These are phyloP conservation scores for Apiotrichum laibachii DNA, from an alignment of 1,284 basidiomycete genomes.

Conservation along the genomic window DNA sequence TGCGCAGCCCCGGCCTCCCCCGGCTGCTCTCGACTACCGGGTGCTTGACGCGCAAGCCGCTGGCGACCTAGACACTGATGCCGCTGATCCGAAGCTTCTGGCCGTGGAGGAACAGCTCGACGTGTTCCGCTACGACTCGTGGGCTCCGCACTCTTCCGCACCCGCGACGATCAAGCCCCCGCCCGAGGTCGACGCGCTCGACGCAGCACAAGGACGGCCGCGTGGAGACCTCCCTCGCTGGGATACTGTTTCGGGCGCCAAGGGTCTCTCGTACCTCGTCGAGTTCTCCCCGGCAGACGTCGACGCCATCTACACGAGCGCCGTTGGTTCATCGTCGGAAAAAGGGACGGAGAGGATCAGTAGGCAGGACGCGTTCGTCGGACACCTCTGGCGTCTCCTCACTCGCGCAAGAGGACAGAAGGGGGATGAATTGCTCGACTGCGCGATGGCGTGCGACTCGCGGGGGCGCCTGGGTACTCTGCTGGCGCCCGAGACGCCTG, in stretches of 20 bases:
- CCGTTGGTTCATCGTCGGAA: not conserved
- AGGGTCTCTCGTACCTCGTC: conserved; percentile 46
- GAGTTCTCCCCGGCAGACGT: conserved; percentile 50
- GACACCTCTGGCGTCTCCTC: conserved; percentile 53
- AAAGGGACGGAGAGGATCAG: conserved; percentile 24
- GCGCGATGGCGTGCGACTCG: conserved; percentile 47
- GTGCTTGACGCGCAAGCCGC: conserved; percentile 2
- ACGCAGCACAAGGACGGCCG: conserved; percentile 17
- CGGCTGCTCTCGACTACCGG: not conserved
- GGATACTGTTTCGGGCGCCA: conserved; percentile 45
- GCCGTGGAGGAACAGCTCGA: conserved; percentile 9
- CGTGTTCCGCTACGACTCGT: conserved; percentile 20
- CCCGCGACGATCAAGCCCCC: not conserved
- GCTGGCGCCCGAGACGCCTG: conserved; percentile 25
- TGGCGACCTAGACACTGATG: conserved; percentile 9
- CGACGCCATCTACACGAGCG: conserved; percentile 35
- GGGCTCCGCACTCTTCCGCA: conserved; percentile 3
- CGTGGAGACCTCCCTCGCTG: conserved; percentile 49
- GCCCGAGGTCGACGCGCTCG: conserved; percentile 8
- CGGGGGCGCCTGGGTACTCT: conserved; percentile 46
- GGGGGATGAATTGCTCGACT: conserved; percentile 30
- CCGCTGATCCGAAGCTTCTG: not conserved
- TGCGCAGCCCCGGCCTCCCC: not conserved
- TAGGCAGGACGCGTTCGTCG: conserved; percentile 54
- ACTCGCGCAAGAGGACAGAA: conserved; percentile 45